Conservation (phyloP, 768 basidiomycete species). For the Suillus fuscotomentosus region DNA sequence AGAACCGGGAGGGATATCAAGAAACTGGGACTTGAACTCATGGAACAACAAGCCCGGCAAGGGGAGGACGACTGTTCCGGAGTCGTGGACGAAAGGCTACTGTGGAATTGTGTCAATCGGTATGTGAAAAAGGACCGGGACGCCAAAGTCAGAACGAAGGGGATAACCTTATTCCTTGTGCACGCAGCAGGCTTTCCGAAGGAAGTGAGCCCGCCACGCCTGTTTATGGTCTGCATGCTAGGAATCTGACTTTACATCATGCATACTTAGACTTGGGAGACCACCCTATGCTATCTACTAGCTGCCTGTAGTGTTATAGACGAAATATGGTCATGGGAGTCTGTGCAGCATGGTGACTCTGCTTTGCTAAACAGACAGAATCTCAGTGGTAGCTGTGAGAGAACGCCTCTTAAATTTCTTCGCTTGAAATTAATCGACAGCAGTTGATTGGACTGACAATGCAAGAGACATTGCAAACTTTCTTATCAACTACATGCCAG, state of each 20-base stretch:
- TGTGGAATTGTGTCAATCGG: slow-evolving; percentile 76
- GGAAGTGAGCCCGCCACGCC: slow-evolving; percentile 52
- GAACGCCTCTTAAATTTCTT: neutral
- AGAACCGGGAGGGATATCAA: too few species aligned
- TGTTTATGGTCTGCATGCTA: neutral
- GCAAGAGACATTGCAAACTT: slow-evolving; percentile 78
- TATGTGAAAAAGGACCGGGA: slow-evolving; percentile 41
- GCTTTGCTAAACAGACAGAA: too few species aligned
- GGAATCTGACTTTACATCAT: neutral
- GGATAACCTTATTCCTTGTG: slow-evolving; percentile 70
- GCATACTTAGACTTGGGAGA: slow-evolving; percentile 70
- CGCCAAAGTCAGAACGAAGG: slow-evolving; percentile 24
- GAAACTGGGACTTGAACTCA: too few species aligned
- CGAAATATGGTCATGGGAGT: too few species aligned
- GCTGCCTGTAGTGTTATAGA: slow-evolving; percentile 38
- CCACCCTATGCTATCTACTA: slow-evolving; percentile 55
- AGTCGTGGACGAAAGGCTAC: slow-evolving; percentile 26
- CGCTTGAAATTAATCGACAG: too few species aligned
- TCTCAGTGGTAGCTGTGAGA: too few species aligned
- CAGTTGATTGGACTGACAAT: slow-evolving; percentile 61
- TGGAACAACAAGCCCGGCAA: too few species aligned
- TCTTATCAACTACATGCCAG: slow-evolving; percentile 60
- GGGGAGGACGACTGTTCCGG: too few species aligned
- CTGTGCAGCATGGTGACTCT: too few species aligned
- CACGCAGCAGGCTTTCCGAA: slow-evolving; percentile 88